Evolutionary conservation across 495 filamentous ascomycete species (phyloP).

Genomic region (Aspergillus egyptiacus): DNA sequence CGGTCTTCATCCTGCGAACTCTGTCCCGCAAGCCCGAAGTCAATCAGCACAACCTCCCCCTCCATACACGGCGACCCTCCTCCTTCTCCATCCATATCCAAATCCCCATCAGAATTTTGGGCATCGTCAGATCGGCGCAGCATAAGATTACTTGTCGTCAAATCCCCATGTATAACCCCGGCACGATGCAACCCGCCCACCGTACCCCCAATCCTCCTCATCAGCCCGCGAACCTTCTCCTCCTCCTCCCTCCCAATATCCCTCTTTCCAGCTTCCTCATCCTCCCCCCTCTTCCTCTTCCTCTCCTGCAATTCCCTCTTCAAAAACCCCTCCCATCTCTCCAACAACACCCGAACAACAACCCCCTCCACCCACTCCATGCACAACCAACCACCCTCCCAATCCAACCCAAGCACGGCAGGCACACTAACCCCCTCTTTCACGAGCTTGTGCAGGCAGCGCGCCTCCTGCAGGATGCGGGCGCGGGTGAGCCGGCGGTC

Average conservation of each 20-base stretch:
- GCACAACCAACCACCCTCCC: slow-evolving; percentile 64
- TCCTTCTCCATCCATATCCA: slow-evolving; percentile 22
- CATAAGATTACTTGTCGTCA: slow-evolving; percentile 98
- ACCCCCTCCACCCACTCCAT: slow-evolving; percentile 86
- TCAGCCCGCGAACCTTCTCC: slow-evolving; percentile 48
- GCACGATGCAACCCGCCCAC: slow-evolving; percentile 76
- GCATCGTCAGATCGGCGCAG: too few relatives aligned
- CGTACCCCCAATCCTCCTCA: slow-evolving; percentile 65
- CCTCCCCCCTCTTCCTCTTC: neutral
- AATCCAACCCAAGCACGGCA: slow-evolving; percentile 68
- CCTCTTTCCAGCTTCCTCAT: neutral
- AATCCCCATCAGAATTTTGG: too few relatives aligned
- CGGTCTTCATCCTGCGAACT: slow-evolving; percentile 84
- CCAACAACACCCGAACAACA: slow-evolving; percentile 61
- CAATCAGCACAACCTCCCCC: slow-evolving; percentile 85
- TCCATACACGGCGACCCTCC: slow-evolving; percentile 28
- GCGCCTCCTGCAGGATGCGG: slow-evolving; percentile 79
- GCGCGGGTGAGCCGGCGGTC: slow-evolving; percentile 81
- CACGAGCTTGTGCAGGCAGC: slow-evolving; percentile 68
- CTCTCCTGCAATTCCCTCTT: slow-evolving; percentile 16
- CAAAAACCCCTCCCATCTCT: slow-evolving; percentile 52
- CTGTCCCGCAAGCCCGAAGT: slow-evolving; percentile 87
- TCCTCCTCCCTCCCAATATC: slow-evolving; percentile 32
- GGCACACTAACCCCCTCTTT: slow-evolving; percentile 75
- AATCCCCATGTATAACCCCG: slow-evolving; percentile 87